Evolutionary conservation across 1,284 basidiomycete genomes (phyloP).

Genomic region (Hymenochaete sp.): DNA sequence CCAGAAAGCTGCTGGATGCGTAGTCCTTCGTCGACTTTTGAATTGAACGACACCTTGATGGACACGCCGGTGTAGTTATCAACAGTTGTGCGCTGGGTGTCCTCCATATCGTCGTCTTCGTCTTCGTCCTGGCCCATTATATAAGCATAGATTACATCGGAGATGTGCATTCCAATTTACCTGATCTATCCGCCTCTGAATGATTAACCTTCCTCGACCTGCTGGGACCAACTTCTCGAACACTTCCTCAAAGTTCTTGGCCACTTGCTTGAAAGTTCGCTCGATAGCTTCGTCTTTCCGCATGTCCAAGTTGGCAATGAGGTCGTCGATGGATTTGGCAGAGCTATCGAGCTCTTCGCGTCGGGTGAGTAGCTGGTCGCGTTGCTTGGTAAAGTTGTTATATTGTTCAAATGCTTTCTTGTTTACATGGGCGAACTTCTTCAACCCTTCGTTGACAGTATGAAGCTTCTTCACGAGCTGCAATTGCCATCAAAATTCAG

Average conservation of each 20-base stretch:
- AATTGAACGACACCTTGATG: conserved; percentile 99
- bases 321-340: conserved; percentile 82
- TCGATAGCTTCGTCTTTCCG: conserved; percentile 98
- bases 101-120: conserved; percentile 56
- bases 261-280: conserved; percentile 96
- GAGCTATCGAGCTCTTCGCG: conserved; percentile 88
- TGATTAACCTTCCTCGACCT: conserved; percentile 84
- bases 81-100: conserved; percentile 65
- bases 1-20: conserved; percentile 96
- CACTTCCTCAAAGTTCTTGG: conserved; percentile 93
- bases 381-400: conserved; percentile 94
- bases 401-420: conserved; percentile 99
- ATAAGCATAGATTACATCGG: not conserved
- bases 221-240: conserved; percentile 97
- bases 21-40: conserved; percentile 91
- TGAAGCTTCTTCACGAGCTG: conserved; percentile 89
- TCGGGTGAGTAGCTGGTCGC: conserved; percentile 82
- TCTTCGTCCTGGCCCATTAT: conserved; percentile 59
- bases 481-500: conserved; percentile 4
- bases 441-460: conserved; percentile 83
- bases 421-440: conserved; percentile 97
- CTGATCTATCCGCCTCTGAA: conserved; percentile 83
- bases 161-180: conserved; percentile 30
- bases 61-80: conserved; percentile 96
- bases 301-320: conserved; percentile 93